Percentiles rank a stretch among this genome's conserved stretches.
phyloP scores from a whole-genome alignment of 805 yeast genomes.

The Saccharomycopsis schoenii region DNA sequence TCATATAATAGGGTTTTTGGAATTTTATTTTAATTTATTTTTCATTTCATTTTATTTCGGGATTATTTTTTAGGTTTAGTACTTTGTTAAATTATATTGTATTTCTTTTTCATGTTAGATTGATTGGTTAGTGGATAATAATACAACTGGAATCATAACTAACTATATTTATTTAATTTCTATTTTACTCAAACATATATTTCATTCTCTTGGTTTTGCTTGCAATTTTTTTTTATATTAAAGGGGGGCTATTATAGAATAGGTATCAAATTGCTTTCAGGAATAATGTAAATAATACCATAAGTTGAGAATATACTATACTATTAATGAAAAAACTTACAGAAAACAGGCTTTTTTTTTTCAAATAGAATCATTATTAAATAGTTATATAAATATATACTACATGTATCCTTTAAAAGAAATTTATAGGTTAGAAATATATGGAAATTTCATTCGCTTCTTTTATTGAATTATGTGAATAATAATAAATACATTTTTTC shows the following conservation, averaged over 20 bases:
- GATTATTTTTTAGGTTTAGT: neutral
- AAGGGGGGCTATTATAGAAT: too few species aligned
- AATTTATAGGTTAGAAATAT: neutral
- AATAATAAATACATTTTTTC: slow-evolving; percentile 1
- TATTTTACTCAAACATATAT: neutral
- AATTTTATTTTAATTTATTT: too few species aligned
- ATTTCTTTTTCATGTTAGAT: too few species aligned
- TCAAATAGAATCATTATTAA: neutral
- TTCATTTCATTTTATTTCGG: neutral
- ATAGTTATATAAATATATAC: neutral
- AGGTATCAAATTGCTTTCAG: neutral
- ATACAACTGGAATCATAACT: too few species aligned
- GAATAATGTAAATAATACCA: too few species aligned
- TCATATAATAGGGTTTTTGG: neutral
- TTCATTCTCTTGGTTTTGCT: neutral
- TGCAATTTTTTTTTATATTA: neutral
- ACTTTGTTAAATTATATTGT: neutral
- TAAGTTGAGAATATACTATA: neutral
- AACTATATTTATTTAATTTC: neutral
- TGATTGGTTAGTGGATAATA: neutral
- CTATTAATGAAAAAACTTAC: neutral
- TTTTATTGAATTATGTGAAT: neutral
- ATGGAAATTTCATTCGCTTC: neutral
- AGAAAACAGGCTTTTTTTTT: neutral
- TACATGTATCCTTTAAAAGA: neutral